phyloP scores from a whole-genome alignment of 495 filamentous ascomycete species.

The Tuber indicum region DNA sequence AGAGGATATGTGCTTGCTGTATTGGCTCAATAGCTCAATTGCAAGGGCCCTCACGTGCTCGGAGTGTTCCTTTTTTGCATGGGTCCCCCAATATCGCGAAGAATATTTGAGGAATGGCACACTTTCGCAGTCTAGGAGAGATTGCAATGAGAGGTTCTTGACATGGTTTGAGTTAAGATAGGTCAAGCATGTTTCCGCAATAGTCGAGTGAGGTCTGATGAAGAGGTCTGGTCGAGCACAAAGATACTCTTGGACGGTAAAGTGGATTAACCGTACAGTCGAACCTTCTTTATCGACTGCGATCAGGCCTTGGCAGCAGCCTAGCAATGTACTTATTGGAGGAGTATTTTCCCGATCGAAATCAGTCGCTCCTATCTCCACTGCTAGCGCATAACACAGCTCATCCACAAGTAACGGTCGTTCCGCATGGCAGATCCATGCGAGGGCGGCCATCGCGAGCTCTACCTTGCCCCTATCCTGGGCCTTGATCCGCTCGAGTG shows the following conservation, averaged over 20 bases:
- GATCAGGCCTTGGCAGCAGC: no score
- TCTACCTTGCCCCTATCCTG: no score
- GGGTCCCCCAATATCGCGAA: not conserved
- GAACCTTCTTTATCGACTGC: no score
- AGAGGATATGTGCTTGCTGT: not conserved
- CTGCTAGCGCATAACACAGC: no score
- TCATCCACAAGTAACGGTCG: no score
- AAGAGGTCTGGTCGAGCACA: not conserved
- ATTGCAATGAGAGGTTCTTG: not conserved
- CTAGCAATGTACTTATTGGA: no score
- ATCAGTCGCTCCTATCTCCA: no score
- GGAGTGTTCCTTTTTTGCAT: not conserved
- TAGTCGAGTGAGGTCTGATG: not conserved
- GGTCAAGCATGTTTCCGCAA: not conserved
- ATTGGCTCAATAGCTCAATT: not conserved
- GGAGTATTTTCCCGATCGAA: no score
- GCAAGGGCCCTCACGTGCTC: not conserved
- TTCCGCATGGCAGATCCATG: no score
- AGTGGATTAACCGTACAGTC: not conserved
- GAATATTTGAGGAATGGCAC: not conserved
- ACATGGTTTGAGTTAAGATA: not conserved
- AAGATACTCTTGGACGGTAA: not conserved
- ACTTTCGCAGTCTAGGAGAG: not conserved
- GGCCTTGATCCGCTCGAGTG: no score
- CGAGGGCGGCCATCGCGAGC: no score